Evolutionary conservation across 2,329 filamentous ascomycete genomes (phyloP), one percentile per base, ranked within the genome.

Genomic region (Rutstroemia sp.): DNA sequence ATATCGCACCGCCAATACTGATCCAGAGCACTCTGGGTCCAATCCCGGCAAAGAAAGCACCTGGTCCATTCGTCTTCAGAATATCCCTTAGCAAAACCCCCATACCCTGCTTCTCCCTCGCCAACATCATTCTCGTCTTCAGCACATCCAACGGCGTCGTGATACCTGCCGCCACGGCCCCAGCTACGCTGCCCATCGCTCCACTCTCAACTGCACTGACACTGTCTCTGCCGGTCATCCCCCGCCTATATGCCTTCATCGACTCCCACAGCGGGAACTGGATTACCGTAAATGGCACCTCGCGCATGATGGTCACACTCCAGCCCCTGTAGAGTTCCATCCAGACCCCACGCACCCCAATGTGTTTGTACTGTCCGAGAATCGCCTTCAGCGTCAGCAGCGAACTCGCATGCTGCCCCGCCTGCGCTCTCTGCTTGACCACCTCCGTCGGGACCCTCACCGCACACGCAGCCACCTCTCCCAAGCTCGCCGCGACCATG

Each of bases 221-320:
- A 68, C 78, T 73, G 17, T 61, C 62, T 37, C 67, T 68, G 47
- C 74, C 69, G 48, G 76, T 71, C 57, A 66, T 70, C 42, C 73
- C 65, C 45, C 78, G 72, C 5, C 84, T 78, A 80, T 82, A 89
- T 44, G 78, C 77, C 78, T 96, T 97, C 79, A 97, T 81, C 4
- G 80, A 84, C 73, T 99, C 94, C 94, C 94, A 99, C 61, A 99
- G 79, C 47, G 94, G 94, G 70, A 99, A 99, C 73, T 99, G 94
- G 61, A 99, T 88, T 9, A 96, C 86, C 2, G 95, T 97, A 68
- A 99, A 99, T 4, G 94, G 94, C 59, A 99, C 92, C 76, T 99
- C 94, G 58, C 94, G 84, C 75, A 96, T 87, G 52, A 99, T 86
- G 1, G 94, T 99, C 64, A 97, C 91, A 17, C 84, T 82, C 80